Conservation (phyloP, 2,329 filamentous ascomycete genomes). For the Aureobasidium zeae region DNA sequence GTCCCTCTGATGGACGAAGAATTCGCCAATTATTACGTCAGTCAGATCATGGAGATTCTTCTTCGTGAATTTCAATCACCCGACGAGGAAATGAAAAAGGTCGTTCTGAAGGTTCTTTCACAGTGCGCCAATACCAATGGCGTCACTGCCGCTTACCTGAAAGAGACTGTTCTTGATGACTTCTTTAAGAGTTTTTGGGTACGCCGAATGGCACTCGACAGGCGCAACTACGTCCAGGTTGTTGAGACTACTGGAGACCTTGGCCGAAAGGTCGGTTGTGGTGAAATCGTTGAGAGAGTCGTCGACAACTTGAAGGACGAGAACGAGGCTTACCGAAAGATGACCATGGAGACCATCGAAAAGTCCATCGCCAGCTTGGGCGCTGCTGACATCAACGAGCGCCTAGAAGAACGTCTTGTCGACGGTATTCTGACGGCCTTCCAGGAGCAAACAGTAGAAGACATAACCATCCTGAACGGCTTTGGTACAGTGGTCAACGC, state of each 20-base stretch:
- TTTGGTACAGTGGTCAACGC: constrained; percentile 97
- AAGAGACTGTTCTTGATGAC: constrained; percentile 87
- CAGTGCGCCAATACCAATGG: constrained; percentile 92
- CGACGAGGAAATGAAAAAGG: constrained; percentile 99
- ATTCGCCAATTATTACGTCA: constrained; percentile 98
- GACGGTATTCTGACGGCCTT: constrained; percentile 94
- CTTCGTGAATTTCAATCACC: constrained; percentile 92
- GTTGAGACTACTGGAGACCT: constrained; percentile 97
- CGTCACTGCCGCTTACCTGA: constrained; percentile 88
- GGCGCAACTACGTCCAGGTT: constrained; percentile 94
- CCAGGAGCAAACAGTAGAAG: constrained; percentile 95
- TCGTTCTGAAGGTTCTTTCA: constrained; percentile 92
- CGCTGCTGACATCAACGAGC: constrained; percentile 85
- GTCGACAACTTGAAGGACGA: constrained; percentile 97
- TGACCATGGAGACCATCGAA: constrained; percentile 97
- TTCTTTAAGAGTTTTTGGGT: constrained; percentile 99
- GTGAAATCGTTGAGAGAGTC: constrained; percentile 87
- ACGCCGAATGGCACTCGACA: constrained; percentile 89
- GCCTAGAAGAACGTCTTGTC: constrained; percentile 85
- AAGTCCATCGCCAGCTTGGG: constrained; percentile 90
- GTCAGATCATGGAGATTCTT: constrained; percentile 97
- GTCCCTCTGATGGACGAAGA: constrained; percentile 99
- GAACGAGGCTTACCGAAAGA: constrained; percentile 95
- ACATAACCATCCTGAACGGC: constrained; percentile 90
- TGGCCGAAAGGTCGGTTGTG: constrained; percentile 93